Percentiles rank a stretch among this genome's conserved stretches.
Conservation (phyloP, 495 filamentous ascomycete species). For the Corynascus novoguineensis region DNA sequence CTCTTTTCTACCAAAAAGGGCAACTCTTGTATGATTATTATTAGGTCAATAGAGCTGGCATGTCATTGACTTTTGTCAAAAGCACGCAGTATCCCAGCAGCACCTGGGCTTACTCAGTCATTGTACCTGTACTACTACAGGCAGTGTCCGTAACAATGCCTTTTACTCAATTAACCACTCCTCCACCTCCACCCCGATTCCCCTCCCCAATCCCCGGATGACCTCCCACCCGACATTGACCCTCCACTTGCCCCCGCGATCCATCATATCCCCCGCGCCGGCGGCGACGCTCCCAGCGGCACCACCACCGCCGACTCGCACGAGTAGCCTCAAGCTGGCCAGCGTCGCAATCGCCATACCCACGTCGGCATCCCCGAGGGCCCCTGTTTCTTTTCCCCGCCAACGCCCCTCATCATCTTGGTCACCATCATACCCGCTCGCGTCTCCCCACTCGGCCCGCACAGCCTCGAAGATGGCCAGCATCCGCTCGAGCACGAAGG, state of each 20-base stretch:
- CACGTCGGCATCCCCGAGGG: slow-evolving; percentile 58
- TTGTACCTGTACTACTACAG: too few species aligned
- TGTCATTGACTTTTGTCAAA: neutral
- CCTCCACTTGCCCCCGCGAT: slow-evolving; percentile 64
- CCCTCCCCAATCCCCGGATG: slow-evolving; percentile 56
- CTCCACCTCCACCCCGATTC: slow-evolving; percentile 65
- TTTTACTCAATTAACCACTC: slow-evolving; percentile 61
- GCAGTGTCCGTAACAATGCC: neutral
- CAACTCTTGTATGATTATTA: neutral
- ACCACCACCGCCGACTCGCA: slow-evolving; percentile 50
- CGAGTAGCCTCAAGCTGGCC: slow-evolving; percentile 67
- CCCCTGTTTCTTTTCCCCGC: slow-evolving; percentile 24
- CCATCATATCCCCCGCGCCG: slow-evolving; percentile 57
- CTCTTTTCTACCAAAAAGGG: too few species aligned
- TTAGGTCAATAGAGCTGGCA: slow-evolving; percentile 3
- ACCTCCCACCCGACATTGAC: slow-evolving; percentile 73
- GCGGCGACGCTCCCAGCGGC: slow-evolving; percentile 25
- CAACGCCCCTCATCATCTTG: slow-evolving; percentile 12
- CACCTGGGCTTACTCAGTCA: neutral
- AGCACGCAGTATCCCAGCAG: neutral
- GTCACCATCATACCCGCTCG: too few species aligned
- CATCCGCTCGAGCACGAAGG: slow-evolving; percentile 82
- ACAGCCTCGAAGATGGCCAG: slow-evolving; percentile 82
- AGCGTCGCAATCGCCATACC: slow-evolving; percentile 75
- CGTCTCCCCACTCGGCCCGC: slow-evolving; percentile 62